Percentiles rank a stretch among this genome's conserved stretches.
Evolutionary conservation across 208 protist species (phyloP).

Genomic region (Acanthamoeba culbertsoni): DNA sequence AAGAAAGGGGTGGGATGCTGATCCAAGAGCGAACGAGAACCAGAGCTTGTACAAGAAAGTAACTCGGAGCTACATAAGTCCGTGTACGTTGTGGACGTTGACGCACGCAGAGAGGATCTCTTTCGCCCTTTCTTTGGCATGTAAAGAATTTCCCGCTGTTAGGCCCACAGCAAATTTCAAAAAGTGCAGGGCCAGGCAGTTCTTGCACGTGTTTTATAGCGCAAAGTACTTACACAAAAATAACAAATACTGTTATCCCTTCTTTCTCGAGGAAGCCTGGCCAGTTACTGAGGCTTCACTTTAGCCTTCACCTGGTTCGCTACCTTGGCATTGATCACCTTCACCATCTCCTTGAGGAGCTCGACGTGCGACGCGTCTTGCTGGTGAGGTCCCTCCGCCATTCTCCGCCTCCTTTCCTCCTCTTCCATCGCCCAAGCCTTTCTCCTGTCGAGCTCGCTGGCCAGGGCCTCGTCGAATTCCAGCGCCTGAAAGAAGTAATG

Average conservation of each 20-base stretch:
- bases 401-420: not conserved
- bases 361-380: not conserved
- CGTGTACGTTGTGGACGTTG: not conserved
- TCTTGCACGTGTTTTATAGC: too few relatives aligned
- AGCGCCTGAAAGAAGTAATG: not conserved
- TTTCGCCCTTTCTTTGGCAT: not conserved
- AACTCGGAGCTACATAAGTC: too few relatives aligned
- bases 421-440: not conserved
- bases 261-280: too few relatives aligned
- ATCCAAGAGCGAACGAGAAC: not conserved
- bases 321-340: not conserved
- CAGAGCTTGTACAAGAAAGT: too few relatives aligned
- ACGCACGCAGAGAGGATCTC: not conserved
- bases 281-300: not conserved
- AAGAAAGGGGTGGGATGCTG: not conserved
- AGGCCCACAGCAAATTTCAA: too few relatives aligned
- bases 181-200: too few relatives aligned
- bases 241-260: too few relatives aligned
- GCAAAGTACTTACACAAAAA: too few relatives aligned
- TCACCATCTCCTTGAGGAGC: not conserved
- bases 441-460: conserved; percentile 38
- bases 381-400: not conserved
- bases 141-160: not conserved
- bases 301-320: conserved; percentile 8
- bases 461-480: conserved; percentile 1